Conservation (phyloP, 129 eudicot species). For the Scalesia atractyloides region DNA sequence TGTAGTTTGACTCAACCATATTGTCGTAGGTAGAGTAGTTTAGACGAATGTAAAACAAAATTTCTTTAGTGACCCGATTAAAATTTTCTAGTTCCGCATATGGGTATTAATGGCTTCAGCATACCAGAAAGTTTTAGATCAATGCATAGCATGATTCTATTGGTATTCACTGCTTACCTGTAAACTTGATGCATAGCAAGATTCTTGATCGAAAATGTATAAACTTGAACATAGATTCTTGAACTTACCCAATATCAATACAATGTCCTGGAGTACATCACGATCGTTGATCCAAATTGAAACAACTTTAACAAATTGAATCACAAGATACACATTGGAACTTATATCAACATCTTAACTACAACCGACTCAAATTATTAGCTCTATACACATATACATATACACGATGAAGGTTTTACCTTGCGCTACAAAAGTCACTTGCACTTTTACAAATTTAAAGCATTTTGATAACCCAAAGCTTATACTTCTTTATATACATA, state of each 20-base stretch:
- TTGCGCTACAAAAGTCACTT: slow-evolving; percentile 14
- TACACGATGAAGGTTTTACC: slow-evolving; percentile 1
- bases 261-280: background rate
- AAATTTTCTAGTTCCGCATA: too few species aligned
- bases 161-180: background rate
- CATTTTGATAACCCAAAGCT: slow-evolving; percentile 84
- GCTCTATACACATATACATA: slow-evolving; percentile 34
- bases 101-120: too few species aligned
- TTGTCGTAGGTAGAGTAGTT: too few species aligned
- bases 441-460: slow-evolving; percentile 31
- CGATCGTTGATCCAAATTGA: slow-evolving; percentile 2
- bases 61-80: too few species aligned
- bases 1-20: background rate
- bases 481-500: slow-evolving; percentile 63
- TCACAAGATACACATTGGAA: slow-evolving; percentile 20
- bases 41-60: too few species aligned
- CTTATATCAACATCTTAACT: slow-evolving; percentile 26
- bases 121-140: too few species aligned
- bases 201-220: slow-evolving; percentile 23
- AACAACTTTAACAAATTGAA: slow-evolving; percentile 6
- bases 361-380: slow-evolving; percentile 30
- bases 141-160: background rate
- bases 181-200: background rate
- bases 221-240: slow-evolving; percentile 16
- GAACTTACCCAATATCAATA: slow-evolving; percentile 1